These are phyloP conservation scores for Pseudogymnoascus sp. DNA, from an alignment of 2,329 filamentous ascomycete species.

Conservation along the genomic window DNA sequence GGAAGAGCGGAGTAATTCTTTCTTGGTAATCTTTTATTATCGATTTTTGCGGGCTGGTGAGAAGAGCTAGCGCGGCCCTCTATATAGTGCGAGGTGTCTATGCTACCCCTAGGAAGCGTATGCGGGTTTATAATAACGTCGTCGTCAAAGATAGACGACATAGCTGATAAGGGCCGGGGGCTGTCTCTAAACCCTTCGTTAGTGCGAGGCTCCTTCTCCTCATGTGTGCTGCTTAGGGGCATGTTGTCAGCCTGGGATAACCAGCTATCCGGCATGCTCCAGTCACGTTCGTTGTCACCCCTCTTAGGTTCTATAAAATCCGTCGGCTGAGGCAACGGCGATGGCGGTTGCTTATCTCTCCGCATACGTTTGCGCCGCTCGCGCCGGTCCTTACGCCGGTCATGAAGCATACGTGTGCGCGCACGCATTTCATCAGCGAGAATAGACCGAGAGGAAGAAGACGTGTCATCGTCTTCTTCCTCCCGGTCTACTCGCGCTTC, in stretches of 20 bases:
- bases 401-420: no score
- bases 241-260: neutral
- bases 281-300: neutral
- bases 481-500: neutral
- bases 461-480: neutral
- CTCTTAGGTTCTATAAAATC: no score
- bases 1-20: neutral
- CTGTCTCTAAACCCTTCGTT: neutral
- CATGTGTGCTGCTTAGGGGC: neutral
- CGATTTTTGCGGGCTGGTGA: neutral
- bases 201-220: neutral
- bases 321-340: no score
- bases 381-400: no score
- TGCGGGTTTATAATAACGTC: neutral
- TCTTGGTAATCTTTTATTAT: neutral
- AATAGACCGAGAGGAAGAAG: no score
- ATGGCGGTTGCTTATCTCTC: no score
- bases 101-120: neutral
- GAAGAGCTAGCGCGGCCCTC: neutral
- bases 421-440: no score
- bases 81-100: neutral
- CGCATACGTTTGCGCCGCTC: no score
- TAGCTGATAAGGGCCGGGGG: neutral
- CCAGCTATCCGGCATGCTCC: neutral
- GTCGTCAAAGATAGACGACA: neutral